These are phyloP conservation scores for Leccinum fuscescens DNA, from an alignment of 1,284 basidiomycete species.

Conservation along the genomic window DNA sequence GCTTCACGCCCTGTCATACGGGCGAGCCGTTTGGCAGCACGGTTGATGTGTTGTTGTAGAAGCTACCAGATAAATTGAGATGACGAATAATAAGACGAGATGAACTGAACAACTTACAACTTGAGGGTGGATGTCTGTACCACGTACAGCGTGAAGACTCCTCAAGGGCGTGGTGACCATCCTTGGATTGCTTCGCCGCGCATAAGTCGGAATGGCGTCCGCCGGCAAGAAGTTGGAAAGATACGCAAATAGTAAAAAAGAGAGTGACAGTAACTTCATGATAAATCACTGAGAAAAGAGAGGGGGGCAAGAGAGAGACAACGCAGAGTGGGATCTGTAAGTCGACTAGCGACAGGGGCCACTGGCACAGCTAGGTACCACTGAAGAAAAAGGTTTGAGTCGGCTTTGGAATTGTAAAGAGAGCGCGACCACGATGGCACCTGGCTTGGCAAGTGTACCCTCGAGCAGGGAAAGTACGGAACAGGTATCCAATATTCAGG, in stretches of 20 bases:
- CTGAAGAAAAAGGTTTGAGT: conserved; percentile 1
- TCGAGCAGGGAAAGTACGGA: conserved; percentile 8
- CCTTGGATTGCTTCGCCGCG: conserved; percentile 13
- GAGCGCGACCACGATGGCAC: conserved; percentile 16
- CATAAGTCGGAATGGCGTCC: conserved; percentile 20
- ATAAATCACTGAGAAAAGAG: background rate
- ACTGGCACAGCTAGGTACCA: background rate
- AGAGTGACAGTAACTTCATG: conserved; percentile 22
- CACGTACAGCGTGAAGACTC: conserved; percentile 18
- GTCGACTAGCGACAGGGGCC: conserved; percentile 17
- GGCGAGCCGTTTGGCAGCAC: conserved; percentile 61
- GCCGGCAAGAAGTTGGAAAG: conserved; percentile 11
- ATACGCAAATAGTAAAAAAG: conserved; percentile 22
- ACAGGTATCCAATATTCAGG: conserved; percentile 16
- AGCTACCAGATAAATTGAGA: conserved; percentile 39
- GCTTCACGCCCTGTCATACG: conserved; percentile 61
- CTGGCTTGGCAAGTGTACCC: conserved; percentile 17
- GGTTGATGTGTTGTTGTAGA: conserved; percentile 72
- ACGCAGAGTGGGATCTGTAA: background rate
- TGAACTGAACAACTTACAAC: conserved; percentile 48
- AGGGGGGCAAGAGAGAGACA: background rate
- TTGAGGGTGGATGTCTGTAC: conserved; percentile 52
- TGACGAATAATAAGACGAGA: background rate
- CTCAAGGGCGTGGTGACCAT: conserved; percentile 30
- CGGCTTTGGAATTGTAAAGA: conserved; percentile 23